phyloP scores from a whole-genome alignment of 225 moss, liverwort and hornwort species.

The Straminergon stramineum region DNA sequence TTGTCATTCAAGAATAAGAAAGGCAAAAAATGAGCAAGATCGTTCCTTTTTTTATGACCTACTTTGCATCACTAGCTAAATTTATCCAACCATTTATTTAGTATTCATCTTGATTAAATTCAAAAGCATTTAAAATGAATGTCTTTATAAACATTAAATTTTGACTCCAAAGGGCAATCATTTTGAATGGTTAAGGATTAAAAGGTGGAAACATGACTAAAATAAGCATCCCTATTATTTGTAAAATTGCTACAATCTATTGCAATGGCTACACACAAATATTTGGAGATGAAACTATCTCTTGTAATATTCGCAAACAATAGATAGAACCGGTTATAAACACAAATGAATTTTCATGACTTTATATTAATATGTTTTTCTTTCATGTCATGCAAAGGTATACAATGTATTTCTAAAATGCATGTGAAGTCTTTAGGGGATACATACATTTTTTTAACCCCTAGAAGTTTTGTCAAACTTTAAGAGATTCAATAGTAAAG shows the following conservation, averaged over 20 bases:
- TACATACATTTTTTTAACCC: too few species aligned
- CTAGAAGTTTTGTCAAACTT: too few species aligned
- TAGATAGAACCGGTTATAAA: fast-evolving
- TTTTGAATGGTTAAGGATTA: not conserved
- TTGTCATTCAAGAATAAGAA: not conserved
- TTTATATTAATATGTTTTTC: not conserved
- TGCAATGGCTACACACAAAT: not conserved
- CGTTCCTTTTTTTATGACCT: not conserved
- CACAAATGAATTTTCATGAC: not conserved
- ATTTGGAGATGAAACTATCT: not conserved
- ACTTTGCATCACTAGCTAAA: not conserved
- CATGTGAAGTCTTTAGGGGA: not conserved
- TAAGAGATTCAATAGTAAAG: too few species aligned
- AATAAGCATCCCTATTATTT: not conserved
- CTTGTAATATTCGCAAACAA: not conserved
- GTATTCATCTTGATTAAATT: not conserved
- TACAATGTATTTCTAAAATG: not conserved
- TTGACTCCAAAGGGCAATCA: not conserved
- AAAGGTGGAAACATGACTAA: not conserved
- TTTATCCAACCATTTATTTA: not conserved
- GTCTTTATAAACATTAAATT: not conserved
- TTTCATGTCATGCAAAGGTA: not conserved
- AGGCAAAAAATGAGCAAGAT: not conserved
- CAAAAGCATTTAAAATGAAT: not conserved
- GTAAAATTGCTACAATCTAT: not conserved